Conservation (phyloP, 2,329 filamentous ascomycete species). For the Colletotrichum sp. region DNA sequence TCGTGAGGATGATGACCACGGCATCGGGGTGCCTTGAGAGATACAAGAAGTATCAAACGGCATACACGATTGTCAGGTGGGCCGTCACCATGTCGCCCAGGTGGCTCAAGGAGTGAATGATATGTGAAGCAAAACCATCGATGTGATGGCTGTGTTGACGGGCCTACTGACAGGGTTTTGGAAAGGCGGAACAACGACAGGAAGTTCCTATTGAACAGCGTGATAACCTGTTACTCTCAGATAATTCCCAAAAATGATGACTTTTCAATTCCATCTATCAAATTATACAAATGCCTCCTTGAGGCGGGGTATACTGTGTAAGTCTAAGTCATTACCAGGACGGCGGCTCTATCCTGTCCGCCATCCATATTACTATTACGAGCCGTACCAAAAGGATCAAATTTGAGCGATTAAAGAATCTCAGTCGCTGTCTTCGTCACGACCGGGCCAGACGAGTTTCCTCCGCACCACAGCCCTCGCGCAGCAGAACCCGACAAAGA, state of each 20-base stretch:
- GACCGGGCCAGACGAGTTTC: conserved; percentile 48
- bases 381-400: neutral
- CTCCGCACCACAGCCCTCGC: conserved; percentile 45
- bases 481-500: conserved; percentile 48
- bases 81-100: no score
- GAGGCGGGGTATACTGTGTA: neutral
- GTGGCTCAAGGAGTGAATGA: no score
- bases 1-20: neutral
- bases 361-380: neutral
- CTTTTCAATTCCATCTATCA: neutral
- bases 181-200: neutral
- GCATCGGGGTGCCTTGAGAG: conserved; percentile 78
- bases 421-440: conserved; percentile 24
- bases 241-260: fast-evolving
- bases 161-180: no score
- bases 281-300: neutral
- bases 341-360: neutral
- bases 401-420: fast-evolving
- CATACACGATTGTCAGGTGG: conserved; percentile 82
- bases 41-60: conserved; percentile 88
- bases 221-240: neutral
- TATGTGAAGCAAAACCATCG: no score
- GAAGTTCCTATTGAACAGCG: no score
- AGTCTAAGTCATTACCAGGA: neutral
- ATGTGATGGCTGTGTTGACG: no score